Base-by-base conservation (phyloP, 805 yeast species). In the Starmerella scarabaei region DNA sequence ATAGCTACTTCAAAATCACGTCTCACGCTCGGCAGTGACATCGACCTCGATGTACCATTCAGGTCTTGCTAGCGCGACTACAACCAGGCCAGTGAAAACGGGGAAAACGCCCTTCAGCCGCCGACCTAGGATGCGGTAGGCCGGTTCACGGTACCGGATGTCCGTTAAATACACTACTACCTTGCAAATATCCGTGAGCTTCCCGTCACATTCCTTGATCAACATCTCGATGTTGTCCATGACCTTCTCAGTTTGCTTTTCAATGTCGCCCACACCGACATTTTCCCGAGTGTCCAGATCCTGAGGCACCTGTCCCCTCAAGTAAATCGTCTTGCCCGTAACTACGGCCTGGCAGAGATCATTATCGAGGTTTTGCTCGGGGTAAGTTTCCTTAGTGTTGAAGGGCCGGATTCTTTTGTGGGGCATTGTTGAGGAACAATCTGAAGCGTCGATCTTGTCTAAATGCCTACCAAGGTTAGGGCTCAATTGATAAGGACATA, bases 31-130 rank as follows among this genome's bases (percentile, higher is more conserved):
- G 15, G 50, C 50, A 14, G 50, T 47, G 5, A 47, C 46, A 32
- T 47, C 50, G 30, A 47, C 48, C 38, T 47, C 48, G 30, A 44
- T 47, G 33, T 43, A 41, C 50, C 50, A 47, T 28, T 47, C 50
- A 3, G 48, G 48, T 5, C 50, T 41, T 4, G 50, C 48, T 26
- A 47, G 46, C 1, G 50, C 50, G 11, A 47, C 50, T 11, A 44
- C 50, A 8, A 47, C 50, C 15, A 47, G 31, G 23, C 50, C 50
- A 4, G 50, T 47, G 42, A 47, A 44, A 2, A 44, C 46, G 12
- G 50, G 48, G 37, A 44, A 47, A n/a, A 44, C 48, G 23, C 50
- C 50, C 37, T 47, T 47, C 37, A 47, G 18, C 16, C 50, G 43
- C 12, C 37, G 19, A 12, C 48, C 50, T 5, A 47, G 44, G 3